phyloP scores from a whole-genome alignment of 2,329 filamentous ascomycete genomes.

The Cercospora sp. region DNA sequence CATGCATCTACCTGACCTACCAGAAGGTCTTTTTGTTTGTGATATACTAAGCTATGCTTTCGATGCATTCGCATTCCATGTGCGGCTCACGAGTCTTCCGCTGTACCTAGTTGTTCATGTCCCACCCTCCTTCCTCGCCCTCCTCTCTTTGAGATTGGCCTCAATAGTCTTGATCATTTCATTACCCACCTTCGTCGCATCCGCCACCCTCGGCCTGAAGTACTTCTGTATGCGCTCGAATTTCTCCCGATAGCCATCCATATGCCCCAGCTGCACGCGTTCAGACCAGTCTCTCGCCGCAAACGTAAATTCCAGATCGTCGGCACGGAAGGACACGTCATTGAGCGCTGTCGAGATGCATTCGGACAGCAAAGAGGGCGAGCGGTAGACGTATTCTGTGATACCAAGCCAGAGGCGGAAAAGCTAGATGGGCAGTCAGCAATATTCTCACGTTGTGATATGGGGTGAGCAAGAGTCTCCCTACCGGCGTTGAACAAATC shows the following conservation, averaged over 20 bases:
- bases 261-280: slow-evolving; percentile 85
- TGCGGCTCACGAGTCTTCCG: not conserved
- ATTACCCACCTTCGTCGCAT: slow-evolving; percentile 84
- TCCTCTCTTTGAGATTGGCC: slow-evolving; percentile 61
- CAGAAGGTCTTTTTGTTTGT: too few species aligned
- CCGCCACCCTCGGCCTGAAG: slow-evolving; percentile 85
- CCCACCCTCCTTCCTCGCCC: not conserved
- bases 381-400: slow-evolving; percentile 93
- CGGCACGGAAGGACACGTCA: slow-evolving; percentile 88
- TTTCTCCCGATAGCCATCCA: slow-evolving; percentile 86
- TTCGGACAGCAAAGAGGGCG: slow-evolving; percentile 72
- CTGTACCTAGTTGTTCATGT: not conserved
- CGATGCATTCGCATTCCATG: not conserved
- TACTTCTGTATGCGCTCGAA: slow-evolving; percentile 89
- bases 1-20: too few species aligned
- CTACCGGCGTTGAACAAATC: slow-evolving; percentile 86
- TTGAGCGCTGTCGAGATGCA: slow-evolving; percentile 82
- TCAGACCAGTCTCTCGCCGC: slow-evolving; percentile 95
- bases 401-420: slow-evolving; percentile 96
- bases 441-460: too few species aligned
- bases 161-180: slow-evolving; percentile 97
- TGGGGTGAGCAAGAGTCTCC: too few species aligned
- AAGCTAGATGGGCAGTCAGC: slow-evolving; percentile 51
- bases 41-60: too few species aligned
- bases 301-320: slow-evolving; percentile 97